Conservation (phyloP, 2,329 filamentous ascomycete species). For the Arthrobotrys sinensis region DNA sequence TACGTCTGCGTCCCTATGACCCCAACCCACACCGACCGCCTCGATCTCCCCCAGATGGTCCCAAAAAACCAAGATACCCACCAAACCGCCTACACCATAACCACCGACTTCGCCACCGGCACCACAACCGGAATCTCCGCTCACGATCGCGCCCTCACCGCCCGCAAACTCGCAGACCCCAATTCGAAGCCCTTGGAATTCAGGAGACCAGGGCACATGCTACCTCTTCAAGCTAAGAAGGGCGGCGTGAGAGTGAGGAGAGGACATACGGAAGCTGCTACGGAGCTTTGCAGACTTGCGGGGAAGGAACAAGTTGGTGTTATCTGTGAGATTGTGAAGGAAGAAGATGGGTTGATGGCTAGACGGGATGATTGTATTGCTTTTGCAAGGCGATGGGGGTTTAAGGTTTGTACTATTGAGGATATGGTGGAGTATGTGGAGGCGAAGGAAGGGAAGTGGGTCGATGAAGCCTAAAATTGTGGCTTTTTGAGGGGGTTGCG, state of each 20-base stretch:
- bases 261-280: constrained; percentile 93
- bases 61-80: constrained; percentile 81
- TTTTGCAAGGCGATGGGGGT: constrained; percentile 89
- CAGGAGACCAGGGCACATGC: constrained; percentile 87
- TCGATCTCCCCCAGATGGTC: constrained; percentile 93
- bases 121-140: constrained; percentile 91
- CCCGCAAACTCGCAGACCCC: constrained; percentile 81
- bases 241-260: constrained; percentile 85
- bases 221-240: constrained; percentile 83
- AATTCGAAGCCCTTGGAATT: constrained; percentile 75
- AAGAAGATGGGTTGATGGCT: constrained; percentile 90
- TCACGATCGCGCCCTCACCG: constrained; percentile 86
- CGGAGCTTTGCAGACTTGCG: constrained; percentile 89
- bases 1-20: constrained; percentile 90
- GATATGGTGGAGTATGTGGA: constrained; percentile 86
- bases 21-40: constrained; percentile 77
- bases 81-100: constrained; percentile 92
- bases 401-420: constrained; percentile 96
- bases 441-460: constrained; percentile 77
- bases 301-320: constrained; percentile 83
- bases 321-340: constrained; percentile 92
- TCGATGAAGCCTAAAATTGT: constrained; percentile 26
- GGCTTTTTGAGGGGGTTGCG: background rate
- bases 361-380: constrained; percentile 86
- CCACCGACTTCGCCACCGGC: constrained; percentile 82